Conservation (phyloP, 768 basidiomycete genomes). For the Hypholoma sublateritium region DNA sequence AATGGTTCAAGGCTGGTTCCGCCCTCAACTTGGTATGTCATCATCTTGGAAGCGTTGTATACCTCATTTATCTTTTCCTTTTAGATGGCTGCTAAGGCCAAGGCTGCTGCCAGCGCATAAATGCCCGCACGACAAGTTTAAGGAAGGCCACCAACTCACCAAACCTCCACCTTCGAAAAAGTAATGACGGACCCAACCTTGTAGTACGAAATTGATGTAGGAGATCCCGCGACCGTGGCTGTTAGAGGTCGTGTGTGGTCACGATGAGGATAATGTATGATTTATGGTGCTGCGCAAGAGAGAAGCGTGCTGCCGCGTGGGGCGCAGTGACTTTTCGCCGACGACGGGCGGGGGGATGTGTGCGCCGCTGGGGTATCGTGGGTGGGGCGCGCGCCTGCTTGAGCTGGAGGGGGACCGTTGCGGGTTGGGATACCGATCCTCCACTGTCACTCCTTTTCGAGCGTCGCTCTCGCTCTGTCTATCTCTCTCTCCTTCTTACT, state of each 20-base stretch:
- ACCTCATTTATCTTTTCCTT: constrained; percentile 5
- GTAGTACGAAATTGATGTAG: constrained; percentile 5
- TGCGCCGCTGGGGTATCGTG: neutral
- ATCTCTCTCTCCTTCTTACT: neutral
- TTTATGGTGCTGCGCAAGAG: neutral
- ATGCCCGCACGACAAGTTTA: neutral
- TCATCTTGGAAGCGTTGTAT: too few species aligned
- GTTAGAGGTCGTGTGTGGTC: neutral
- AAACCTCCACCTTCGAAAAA: neutral
- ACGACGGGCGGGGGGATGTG: neutral
- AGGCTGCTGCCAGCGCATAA: constrained; percentile 24
- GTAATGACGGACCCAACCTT: constrained; percentile 1
- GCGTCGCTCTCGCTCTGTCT: neutral
- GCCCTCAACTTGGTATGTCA: constrained; percentile 80
- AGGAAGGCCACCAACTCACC: neutral
- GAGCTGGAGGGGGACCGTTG: neutral
- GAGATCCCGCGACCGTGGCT: neutral
- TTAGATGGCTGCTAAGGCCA: constrained; percentile 72
- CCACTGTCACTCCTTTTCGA: neutral
- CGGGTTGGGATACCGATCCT: neutral
- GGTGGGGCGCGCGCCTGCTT: too few species aligned
- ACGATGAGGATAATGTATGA: neutral
- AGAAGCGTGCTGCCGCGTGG: neutral
- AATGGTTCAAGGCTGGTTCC: constrained; percentile 98
- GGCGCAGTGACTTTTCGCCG: neutral